Evolutionary conservation across 2,329 filamentous ascomycete species (phyloP), one percentile per base, ranked within the genome.

Genomic region (Coniochaeta sp.): DNA sequence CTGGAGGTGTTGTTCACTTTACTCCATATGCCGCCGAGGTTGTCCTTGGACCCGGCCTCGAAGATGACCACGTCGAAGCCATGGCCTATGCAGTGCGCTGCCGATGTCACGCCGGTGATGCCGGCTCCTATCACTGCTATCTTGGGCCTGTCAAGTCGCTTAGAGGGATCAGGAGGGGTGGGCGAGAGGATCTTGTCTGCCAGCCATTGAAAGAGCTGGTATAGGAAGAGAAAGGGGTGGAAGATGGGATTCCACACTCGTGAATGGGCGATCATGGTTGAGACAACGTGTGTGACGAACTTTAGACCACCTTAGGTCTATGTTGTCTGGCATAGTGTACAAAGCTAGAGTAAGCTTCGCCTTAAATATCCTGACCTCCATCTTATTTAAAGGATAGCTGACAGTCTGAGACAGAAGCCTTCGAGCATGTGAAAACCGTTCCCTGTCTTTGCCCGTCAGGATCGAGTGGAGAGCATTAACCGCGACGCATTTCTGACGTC

Each of bases 21-120:
- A 62, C 83, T 89, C 88, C 89, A 92, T 30, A 92, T 92, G 0
- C 89, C 89, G 14, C 88, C 88, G 0, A 95, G 66, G 22, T 81
- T 75, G 14, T 87, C 77, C 56, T 82, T 74, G 4, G 75, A 67
- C 1, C 86, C 86, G 7, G 82, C 80, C 64, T 95, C 89, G 57
- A 95, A 95, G 33, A 95, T 80, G 18, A 79, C 77, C 6, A 90
- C 86, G 56, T 94, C 87, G 58, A 92, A 92, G 42, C 89, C 89
- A 79, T 94, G 87, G 1, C 89, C 89, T 31, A 91, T 82, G 62
- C 87, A 91, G 65, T 95, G 89, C 1, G 87, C 83, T 0, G 90
- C 90, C 7, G 88, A 82, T 1, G 88, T 89, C 2, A 94, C 83
- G 4, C 89, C 79, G 0, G 79, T 94, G 51, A 95, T 74, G 1